Evolutionary conservation across 1,284 basidiomycete genomes (phyloP), one percentile per base, ranked within the genome.

Genomic region (Volvariella volvacea): DNA sequence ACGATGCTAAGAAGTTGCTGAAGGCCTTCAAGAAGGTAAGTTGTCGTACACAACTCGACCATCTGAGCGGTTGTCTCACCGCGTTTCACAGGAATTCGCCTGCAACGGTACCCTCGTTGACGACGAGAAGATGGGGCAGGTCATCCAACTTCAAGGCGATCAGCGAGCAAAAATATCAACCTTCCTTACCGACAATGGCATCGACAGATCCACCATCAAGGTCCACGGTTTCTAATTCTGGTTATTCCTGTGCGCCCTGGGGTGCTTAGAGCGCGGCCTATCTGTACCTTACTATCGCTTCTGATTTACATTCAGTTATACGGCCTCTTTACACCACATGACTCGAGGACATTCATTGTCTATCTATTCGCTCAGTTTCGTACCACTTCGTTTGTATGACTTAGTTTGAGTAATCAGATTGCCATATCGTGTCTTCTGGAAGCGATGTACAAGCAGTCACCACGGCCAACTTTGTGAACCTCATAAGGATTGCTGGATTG

Each of bases 131-230:
- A 84, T 93, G 70, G 96, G 96, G 48, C 81, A 95, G 71, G 91
- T 99, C 63, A 94, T 99, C 64, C 96, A 99, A 73, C 84, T 99
- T 55, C 96, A 99, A 68, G 96, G 96, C 55, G 96, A 99, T 71
- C 96, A 99, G 70, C 84, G 96, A 51, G 65, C 77, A 63, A 92
- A 95, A 79, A 94, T 96, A 59, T 80, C 80, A 56, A 78, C 74
- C 49, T 95, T 96, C 76, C 81, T 97, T 51, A 74, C 77, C 53
- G 82, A 88, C 52, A 80, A 88, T 56, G 88, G 84, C 46, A 74
- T 90, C 43, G 73, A 80, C 39, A 84, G 74, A 68, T 61, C 66
- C 53, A 83, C 78, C 42, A 88, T 90, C 73, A 92, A 90, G 72
- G 67, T 91, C 45, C 89, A 92, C 70, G 89, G 89, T 53, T 92